Evolutionary conservation across 495 filamentous ascomycete species (phyloP).

Genomic region (Neohortaea acidophila): DNA sequence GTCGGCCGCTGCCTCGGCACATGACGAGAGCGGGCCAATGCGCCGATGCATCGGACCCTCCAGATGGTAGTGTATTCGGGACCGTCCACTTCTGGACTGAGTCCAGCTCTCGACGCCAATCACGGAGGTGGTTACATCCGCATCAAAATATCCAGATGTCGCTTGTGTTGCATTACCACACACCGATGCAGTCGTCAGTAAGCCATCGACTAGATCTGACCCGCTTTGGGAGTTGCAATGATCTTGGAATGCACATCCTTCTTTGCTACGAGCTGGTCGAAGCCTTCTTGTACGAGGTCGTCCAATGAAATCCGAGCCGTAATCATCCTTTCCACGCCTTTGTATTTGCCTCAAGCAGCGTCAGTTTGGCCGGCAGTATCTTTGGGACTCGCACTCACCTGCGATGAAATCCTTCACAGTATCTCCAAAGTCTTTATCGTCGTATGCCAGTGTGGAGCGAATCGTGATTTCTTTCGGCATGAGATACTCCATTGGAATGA

Average conservation of each 20-base stretch:
- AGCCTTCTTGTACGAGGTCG: slow-evolving; percentile 18
- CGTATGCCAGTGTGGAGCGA: slow-evolving; percentile 19
- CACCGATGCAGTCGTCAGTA: no score
- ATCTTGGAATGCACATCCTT: slow-evolving; percentile 24
- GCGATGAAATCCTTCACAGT: slow-evolving; percentile 20
- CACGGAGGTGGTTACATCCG: no score
- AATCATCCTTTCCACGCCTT: slow-evolving; percentile 22
- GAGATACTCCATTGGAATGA: slow-evolving; percentile 11
- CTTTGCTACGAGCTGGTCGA: slow-evolving; percentile 19
- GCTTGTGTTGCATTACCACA: no score
- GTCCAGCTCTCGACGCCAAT: no score
- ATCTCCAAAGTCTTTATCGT: slow-evolving; percentile 20
- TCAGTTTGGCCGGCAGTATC: no score
- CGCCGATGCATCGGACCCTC: no score
- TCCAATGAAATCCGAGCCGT: slow-evolving; percentile 22
- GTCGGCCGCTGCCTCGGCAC: no score
- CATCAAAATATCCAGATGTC: no score
- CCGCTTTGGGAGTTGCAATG: slow-evolving; percentile 17
- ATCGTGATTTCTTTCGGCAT: slow-evolving; percentile 21
- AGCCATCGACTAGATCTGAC: no score
- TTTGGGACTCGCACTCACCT: slow-evolving; percentile 12
- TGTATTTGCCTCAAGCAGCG: slow-evolving; percentile 18
- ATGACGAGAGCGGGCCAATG: no score
- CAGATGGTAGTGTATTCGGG: no score
- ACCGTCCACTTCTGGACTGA: no score